Evolutionary conservation across 768 basidiomycete genomes (phyloP), one percentile per base, ranked within the genome.

Genomic region (Coprinopsis strossmayeri): DNA sequence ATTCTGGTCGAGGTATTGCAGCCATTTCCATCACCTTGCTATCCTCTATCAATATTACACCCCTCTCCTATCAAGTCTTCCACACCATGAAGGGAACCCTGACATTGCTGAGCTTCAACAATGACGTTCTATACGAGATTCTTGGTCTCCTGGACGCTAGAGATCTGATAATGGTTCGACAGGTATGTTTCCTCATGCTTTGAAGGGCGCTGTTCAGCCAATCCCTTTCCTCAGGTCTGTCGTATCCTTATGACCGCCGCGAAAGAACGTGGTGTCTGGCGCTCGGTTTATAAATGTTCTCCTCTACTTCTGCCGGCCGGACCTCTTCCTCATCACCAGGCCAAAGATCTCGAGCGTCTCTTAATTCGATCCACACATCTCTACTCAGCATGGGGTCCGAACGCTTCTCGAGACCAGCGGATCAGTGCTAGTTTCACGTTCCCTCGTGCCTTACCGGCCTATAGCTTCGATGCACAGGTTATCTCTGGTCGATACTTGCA

Each of bases 401-500:
- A 45, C 27, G 12, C 43, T 32, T 45, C 43, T 18, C 7, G 27
- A 54, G 52, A 35, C 55, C 53, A 18, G 21, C 46, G 21, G 5
- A 26, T 48, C 25, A 50, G 37, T 35, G 49, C 30, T n/a, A 44
- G 46, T 35, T 46, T 51, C 17, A 54, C 55, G 5, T 59, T 58
- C 34, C 57, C 58, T 32, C 54, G 46, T 11, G 40, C 35, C 9
- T 52, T 61, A 41, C 60, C 60, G 24, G 49, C 52, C 5, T 57
- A 61, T 34, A 52, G 53, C 15, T 61, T 59, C 44, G 53, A 49
- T 37, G 54, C 57, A 7, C 48, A 54, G 32, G 51, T 61, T 11
- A 57, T 59, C 41, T 53, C 50, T 11, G 60, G 60, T 20, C 53
- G 60, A 13, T 61, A 59, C 45, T 53, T 61, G n/a, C 55, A 57